phyloP scores from a whole-genome alignment of 352 stramenopile genomes.

The Phytophthora rubi region DNA sequence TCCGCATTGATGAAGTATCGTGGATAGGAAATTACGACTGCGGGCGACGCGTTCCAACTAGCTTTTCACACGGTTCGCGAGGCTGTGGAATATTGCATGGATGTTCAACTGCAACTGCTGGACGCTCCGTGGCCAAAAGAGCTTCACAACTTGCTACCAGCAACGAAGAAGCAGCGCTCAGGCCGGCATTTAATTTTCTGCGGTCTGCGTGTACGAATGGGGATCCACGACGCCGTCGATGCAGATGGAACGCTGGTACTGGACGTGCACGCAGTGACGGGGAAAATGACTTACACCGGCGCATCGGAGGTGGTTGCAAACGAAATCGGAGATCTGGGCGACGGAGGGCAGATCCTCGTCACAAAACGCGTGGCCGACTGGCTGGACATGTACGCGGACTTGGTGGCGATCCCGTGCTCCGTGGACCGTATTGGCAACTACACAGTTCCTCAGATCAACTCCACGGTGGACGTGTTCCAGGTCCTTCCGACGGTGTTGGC shows the following conservation, averaged over 20 bases:
- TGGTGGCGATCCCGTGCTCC: conserved; percentile 36
- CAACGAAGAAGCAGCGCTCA: conserved; percentile 39
- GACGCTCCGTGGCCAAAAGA: conserved; percentile 51
- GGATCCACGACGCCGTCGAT: conserved; percentile 52
- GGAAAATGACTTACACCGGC: conserved; percentile 59
- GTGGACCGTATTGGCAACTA: conserved; percentile 47
- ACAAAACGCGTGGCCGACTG: conserved; percentile 53
- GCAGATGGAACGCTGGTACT: conserved; percentile 40
- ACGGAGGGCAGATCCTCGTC: conserved; percentile 56
- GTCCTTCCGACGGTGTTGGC: conserved; percentile 34
- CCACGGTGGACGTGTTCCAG: conserved; percentile 46
- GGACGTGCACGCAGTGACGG: conserved; percentile 51
- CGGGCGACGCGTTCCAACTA: conserved; percentile 59
- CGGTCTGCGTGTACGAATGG: conserved; percentile 61
- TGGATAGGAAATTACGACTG: conserved; percentile 66
- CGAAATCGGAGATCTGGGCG: conserved; percentile 55
- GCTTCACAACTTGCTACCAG: conserved; percentile 41
- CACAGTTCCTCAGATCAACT: conserved; percentile 44
- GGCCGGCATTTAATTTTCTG: conserved; percentile 50
- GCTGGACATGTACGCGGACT: conserved; percentile 43
- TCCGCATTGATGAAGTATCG: conserved; percentile 46
- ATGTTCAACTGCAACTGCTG: conserved; percentile 54
- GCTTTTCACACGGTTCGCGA: conserved; percentile 64
- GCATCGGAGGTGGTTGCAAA: conserved; percentile 53
- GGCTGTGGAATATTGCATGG: conserved; percentile 59